These are phyloP conservation scores for Exsudoporus floridanus DNA, from an alignment of 1,284 basidiomycete genomes.

Conservation along the genomic window DNA sequence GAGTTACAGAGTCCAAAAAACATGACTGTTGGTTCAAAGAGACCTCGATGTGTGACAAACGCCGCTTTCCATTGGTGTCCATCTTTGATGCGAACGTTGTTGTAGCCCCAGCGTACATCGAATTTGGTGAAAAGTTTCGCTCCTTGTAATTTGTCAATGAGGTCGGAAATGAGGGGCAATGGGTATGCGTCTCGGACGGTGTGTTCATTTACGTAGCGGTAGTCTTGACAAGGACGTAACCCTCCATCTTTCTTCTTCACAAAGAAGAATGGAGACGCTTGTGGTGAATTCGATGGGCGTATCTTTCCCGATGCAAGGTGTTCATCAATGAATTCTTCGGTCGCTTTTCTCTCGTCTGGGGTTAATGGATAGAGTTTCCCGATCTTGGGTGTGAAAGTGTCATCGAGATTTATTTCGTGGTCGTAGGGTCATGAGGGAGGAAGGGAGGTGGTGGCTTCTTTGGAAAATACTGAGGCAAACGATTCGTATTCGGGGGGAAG, in stretches of 20 bases:
- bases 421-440: not conserved
- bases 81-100: too few species aligned
- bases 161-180: conserved; percentile 32
- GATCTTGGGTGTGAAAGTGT: too few species aligned
- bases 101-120: not conserved
- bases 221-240: too few species aligned
- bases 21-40: conserved; percentile 39
- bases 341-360: too few species aligned
- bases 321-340: not conserved
- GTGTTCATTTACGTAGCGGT: not conserved
- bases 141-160: conserved; percentile 25
- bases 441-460: not conserved
- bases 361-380: too few species aligned
- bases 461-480: too few species aligned
- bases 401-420: not conserved
- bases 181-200: not conserved
- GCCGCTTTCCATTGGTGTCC: too few species aligned
- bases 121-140: conserved; percentile 27
- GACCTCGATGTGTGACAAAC: not conserved
- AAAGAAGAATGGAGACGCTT: not conserved
- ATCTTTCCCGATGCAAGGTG: not conserved
- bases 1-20: conserved; percentile 38
- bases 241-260: too few species aligned
- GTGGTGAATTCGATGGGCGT: not conserved
- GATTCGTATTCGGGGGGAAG: too few species aligned